A percentile compares a stretch with the other conserved stretches of the same genome.
Conservation (phyloP, 345 rosid genomes). For the Camelina sativa region DNA sequence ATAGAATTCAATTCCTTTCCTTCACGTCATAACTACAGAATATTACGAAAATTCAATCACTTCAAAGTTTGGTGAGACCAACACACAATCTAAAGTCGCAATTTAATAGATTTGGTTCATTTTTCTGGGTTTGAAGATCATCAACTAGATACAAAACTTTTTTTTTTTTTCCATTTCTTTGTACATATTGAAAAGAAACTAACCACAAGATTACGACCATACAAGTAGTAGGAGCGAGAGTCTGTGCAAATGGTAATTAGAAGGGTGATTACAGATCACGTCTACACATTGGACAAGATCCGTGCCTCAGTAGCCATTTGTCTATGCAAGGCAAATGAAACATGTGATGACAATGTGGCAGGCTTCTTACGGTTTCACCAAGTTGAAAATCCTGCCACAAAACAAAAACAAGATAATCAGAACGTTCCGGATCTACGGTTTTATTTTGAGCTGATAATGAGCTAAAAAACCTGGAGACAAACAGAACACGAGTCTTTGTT, state of each 20-base stretch:
- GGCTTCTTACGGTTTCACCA: constrained; percentile 85
- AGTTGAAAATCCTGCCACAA: constrained; percentile 87
- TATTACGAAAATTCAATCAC: constrained; percentile 26
- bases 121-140: background rate
- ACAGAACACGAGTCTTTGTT: constrained; percentile 88
- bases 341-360: constrained; percentile 98
- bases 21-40: constrained; percentile 36
- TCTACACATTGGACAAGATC: constrained; percentile 96
- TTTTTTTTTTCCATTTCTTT: constrained; percentile 30
- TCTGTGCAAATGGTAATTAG: constrained; percentile 37
- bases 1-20: constrained; percentile 28
- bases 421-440: background rate
- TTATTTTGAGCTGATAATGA: background rate
- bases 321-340: constrained; percentile 98
- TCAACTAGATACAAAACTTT: constrained; percentile 28
- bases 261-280: constrained; percentile 67
- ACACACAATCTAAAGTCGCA: constrained; percentile 33
- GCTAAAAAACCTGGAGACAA: constrained; percentile 82
- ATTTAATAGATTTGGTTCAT: constrained; percentile 15
- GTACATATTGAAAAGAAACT: constrained; percentile 26
- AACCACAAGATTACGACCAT: constrained; percentile 32
- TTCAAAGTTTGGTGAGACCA: constrained; percentile 42
- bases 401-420: background rate
- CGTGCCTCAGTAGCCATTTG: constrained; percentile 92
- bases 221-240: background rate